Conservation (phyloP, 768 basidiomycete genomes). For the Boletales sp. region DNA sequence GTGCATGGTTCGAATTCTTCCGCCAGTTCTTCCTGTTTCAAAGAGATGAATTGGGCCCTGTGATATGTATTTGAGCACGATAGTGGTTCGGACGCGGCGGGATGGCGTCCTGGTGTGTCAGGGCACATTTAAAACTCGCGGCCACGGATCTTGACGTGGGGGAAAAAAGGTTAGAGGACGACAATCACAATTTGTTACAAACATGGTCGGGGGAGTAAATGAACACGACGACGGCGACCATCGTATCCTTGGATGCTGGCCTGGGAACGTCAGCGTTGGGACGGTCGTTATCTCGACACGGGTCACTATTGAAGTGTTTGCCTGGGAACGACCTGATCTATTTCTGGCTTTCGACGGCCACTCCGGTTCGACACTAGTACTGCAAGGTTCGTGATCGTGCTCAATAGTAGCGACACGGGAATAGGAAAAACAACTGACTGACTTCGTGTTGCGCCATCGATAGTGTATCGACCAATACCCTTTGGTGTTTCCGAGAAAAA, state of each 20-base stretch:
- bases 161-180: too few species aligned
- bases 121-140: constrained; percentile 8
- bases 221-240: not conserved
- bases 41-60: constrained; percentile 17
- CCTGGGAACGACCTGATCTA: constrained; percentile 14
- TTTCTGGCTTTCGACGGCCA: constrained; percentile 5
- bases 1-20: constrained; percentile 13
- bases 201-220: not conserved
- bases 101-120: not conserved
- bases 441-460: constrained; percentile 9
- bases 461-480: constrained; percentile 19
- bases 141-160: too few species aligned
- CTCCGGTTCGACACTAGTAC: constrained; percentile 12
- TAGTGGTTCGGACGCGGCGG: too few species aligned
- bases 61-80: constrained; percentile 2
- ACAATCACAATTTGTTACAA: too few species aligned
- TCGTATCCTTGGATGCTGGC: not conserved
- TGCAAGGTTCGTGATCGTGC: constrained; percentile 2
- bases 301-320: constrained; percentile 4
- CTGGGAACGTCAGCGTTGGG: not conserved
- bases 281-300: not conserved
- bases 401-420: constrained; percentile 1
- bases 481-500: constrained; percentile 14
- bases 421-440: not conserved
- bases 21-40: constrained; percentile 16